These are phyloP conservation scores for Chlorella sp. DNA, from an alignment of 139 green algal species.

Conservation along the genomic window DNA sequence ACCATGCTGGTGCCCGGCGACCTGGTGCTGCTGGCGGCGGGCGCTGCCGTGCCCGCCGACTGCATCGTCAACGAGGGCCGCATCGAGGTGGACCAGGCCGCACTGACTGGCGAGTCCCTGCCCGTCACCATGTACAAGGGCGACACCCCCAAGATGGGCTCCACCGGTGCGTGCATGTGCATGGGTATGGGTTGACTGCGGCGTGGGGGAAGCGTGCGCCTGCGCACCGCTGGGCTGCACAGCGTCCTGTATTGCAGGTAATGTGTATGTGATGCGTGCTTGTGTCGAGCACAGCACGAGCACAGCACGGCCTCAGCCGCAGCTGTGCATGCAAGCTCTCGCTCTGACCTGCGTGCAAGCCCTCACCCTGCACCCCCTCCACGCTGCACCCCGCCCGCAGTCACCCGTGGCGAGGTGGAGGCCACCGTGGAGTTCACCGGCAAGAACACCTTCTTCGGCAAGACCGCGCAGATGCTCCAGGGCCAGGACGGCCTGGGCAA, in stretches of 20 bases:
- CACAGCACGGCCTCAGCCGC: no score
- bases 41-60: slow-evolving; percentile 79
- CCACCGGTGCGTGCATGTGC: slow-evolving; percentile 46
- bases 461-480: slow-evolving; percentile 83
- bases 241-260: not conserved
- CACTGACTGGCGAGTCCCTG: slow-evolving; percentile 89
- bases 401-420: slow-evolving; percentile 75
- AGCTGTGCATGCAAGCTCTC: no score
- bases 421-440: slow-evolving; percentile 77
- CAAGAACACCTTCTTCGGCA: slow-evolving; percentile 86
- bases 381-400: slow-evolving; percentile 6
- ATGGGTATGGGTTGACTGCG: not conserved
- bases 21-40: slow-evolving; percentile 73
- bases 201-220: not conserved
- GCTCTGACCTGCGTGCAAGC: not conserved
- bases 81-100: slow-evolving; percentile 84
- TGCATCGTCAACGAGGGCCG: slow-evolving; percentile 68
- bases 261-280: no score
- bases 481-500: slow-evolving; percentile 62
- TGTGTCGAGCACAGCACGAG: no score
- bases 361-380: not conserved
- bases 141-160: slow-evolving; percentile 86
- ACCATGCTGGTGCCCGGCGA: slow-evolving; percentile 78
- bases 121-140: slow-evolving; percentile 79
- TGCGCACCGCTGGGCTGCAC: not conserved